Percentiles rank a stretch among this genome's conserved stretches.
These are phyloP conservation scores for Thymus quinquecostatus DNA, from an alignment of 257 asterid genomes.

Conservation along the genomic window DNA sequence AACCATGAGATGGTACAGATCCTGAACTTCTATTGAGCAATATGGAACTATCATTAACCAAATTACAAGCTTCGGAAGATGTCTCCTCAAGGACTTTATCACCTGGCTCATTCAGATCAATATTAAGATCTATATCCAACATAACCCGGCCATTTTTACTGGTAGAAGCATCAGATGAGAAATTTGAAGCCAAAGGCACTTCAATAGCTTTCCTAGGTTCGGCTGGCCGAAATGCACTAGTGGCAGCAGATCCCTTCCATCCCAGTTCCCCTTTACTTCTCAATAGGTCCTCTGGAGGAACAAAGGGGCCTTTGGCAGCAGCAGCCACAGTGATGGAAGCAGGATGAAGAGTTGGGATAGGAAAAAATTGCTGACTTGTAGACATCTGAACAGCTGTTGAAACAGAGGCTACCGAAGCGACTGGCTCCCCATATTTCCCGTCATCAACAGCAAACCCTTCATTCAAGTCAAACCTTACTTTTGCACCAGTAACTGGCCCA, in stretches of 20 bases:
- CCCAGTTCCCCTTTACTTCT: conserved; percentile 78
- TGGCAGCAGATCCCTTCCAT: conserved; percentile 97
- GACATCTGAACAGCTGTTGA: conserved; percentile 42
- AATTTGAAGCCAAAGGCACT: conserved; percentile 41
- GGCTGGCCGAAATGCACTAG: conserved; percentile 99
- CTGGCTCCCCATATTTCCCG: conserved; percentile 65
- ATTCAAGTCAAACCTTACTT: conserved; percentile 72
- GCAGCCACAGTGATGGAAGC: conserved; percentile 82
- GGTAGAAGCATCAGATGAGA: conserved; percentile 42
- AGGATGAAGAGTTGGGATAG: conserved; percentile 48
- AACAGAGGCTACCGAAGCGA: conserved; percentile 34
- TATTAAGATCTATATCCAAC: conserved; percentile 82
- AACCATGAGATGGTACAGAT: conserved; percentile 35
- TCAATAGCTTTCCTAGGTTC: conserved; percentile 78
- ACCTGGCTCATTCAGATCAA: conserved; percentile 53
- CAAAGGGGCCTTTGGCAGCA: conserved; percentile 84
- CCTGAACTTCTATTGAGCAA: conserved; percentile 20
- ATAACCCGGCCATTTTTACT: conserved; percentile 49
- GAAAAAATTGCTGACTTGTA: conserved; percentile 41
- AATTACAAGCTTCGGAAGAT: conserved; percentile 41
- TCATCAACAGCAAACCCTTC: conserved; percentile 76
- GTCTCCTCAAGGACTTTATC: conserved; percentile 54
- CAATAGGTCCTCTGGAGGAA: conserved; percentile 87
- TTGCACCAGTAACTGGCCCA: conserved; percentile 42
- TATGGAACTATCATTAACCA: conserved; percentile 18